phyloP scores from a whole-genome alignment of 148 eudicot species.

The Simmondsia chinensis region DNA sequence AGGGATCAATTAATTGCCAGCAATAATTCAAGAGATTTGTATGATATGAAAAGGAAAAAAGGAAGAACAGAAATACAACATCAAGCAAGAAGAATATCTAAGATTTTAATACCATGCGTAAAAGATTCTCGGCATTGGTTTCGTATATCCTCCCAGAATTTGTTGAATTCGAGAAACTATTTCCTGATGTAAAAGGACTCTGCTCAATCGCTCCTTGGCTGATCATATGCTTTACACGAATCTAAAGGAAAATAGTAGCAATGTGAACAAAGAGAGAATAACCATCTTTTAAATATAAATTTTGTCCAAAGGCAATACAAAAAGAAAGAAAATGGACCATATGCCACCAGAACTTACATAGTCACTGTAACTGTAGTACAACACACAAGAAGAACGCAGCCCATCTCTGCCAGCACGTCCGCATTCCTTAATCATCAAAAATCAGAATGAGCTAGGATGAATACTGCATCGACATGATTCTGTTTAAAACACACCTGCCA shows the following conservation, averaged over 20 bases:
- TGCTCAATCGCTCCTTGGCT: conserved; percentile 75
- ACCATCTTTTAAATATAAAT: too few species aligned
- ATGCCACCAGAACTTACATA: conserved; percentile 47
- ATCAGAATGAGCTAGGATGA: conserved; percentile 4
- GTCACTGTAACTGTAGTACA: conserved; percentile 90
- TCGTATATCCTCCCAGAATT: conserved; percentile 63
- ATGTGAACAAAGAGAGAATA: background rate
- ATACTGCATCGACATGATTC: too few species aligned
- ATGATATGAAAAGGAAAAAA: background rate
- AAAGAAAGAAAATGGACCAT: background rate
- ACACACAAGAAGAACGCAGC: conserved; percentile 61
- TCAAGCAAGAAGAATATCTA: conserved; percentile 7
- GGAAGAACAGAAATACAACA: conserved; percentile 1
- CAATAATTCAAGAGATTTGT: background rate
- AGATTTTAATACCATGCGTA: conserved; percentile 53
- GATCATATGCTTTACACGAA: conserved; percentile 93
- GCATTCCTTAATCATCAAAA: conserved; percentile 57
- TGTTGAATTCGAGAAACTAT: conserved; percentile 29
- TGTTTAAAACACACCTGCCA: conserved; percentile 2
- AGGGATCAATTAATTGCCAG: too few species aligned
- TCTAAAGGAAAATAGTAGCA: conserved; percentile 31
- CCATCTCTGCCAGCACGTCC: conserved; percentile 99
- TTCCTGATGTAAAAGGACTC: conserved; percentile 38
- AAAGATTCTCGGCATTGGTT: conserved; percentile 80
- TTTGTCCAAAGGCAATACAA: too few species aligned